Percentiles rank a stretch among this genome's conserved stretches.
Conservation (phyloP, 768 basidiomycete species). For the Phlebiopsis flavidoalba region DNA sequence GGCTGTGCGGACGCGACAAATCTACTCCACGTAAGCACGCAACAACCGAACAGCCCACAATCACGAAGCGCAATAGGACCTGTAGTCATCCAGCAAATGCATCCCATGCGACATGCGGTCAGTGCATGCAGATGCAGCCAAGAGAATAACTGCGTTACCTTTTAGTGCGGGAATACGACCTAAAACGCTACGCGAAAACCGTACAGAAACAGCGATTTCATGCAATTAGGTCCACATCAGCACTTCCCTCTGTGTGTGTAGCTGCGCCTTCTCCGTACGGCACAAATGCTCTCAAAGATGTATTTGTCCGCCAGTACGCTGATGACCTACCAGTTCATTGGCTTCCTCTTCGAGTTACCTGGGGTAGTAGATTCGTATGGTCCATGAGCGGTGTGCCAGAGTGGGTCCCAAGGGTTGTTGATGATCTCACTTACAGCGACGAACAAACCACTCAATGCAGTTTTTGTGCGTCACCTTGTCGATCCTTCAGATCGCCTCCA, state of each 20-base stretch:
- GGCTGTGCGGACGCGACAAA: not conserved
- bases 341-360: conserved; percentile 97
- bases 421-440: conserved; percentile 61
- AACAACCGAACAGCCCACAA: conserved; percentile 11
- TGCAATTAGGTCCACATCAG: conserved; percentile 65
- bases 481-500: conserved; percentile 91
- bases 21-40: not conserved
- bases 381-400: too few species aligned
- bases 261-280: conserved; percentile 84
- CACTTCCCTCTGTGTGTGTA: conserved; percentile 81
- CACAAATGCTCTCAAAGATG: conserved; percentile 94
- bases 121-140: not conserved
- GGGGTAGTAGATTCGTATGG: conserved; percentile 2
- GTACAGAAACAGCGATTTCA: conserved; percentile 20
- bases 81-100: not conserved
- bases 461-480: conserved; percentile 78
- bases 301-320: conserved; percentile 89
- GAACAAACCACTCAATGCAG: conserved; percentile 88
- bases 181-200: conserved; percentile 27
- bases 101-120: not conserved
- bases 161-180: conserved; percentile 18
- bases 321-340: conserved; percentile 62
- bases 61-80: conserved; percentile 8
- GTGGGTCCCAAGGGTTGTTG: too few species aligned
- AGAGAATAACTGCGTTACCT: conserved; percentile 20